phyloP scores from a whole-genome alignment of 495 filamentous ascomycete species.

The Chaetomium tenue region DNA sequence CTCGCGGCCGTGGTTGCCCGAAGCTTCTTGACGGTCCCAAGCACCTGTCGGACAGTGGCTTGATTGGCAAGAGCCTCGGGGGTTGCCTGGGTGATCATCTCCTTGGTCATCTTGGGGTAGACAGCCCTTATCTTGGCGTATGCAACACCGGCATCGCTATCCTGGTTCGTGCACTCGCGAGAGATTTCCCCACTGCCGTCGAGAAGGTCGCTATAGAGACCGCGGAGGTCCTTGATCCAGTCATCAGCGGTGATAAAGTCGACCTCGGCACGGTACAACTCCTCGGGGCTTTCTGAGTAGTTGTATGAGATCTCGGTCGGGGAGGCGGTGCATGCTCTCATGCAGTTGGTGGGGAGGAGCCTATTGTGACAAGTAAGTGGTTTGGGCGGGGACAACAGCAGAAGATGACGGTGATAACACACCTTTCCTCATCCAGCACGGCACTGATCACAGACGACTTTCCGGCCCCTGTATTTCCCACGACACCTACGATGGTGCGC shows the following conservation, averaged over 20 bases:
- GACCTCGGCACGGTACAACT: slow-evolving; percentile 60
- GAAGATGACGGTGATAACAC: slow-evolving; percentile 7
- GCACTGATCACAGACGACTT: slow-evolving; percentile 62
- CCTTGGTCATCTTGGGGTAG: slow-evolving; percentile 57
- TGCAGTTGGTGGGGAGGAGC: slow-evolving; percentile 41
- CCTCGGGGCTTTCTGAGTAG: slow-evolving; percentile 40
- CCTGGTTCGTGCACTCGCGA: slow-evolving; percentile 45
- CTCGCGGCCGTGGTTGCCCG: slow-evolving; percentile 34
- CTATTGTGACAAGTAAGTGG: slow-evolving; percentile 19
- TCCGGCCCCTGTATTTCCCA: slow-evolving; percentile 59
- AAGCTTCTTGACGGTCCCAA: slow-evolving; percentile 52
- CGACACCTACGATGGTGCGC: slow-evolving; percentile 55
- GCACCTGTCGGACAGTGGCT: slow-evolving; percentile 41
- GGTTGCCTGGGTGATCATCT: slow-evolving; percentile 47
- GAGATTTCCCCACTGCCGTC: slow-evolving; percentile 46
- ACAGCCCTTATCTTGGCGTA: slow-evolving; percentile 67
- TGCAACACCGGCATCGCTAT: slow-evolving; percentile 57
- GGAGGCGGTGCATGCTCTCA: slow-evolving; percentile 63
- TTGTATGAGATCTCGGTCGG: slow-evolving; percentile 67
- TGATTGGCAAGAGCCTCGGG: slow-evolving; percentile 45
- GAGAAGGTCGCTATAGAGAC: slow-evolving; percentile 54
- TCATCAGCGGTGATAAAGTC: slow-evolving; percentile 59
- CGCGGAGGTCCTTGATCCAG: slow-evolving; percentile 57
- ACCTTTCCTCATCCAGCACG: slow-evolving; percentile 54
- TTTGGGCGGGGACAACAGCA: neutral